Evolutionary conservation across 768 basidiomycete genomes (phyloP), one percentile per base, ranked within the genome.

Genomic region (Lactarius indigo): DNA sequence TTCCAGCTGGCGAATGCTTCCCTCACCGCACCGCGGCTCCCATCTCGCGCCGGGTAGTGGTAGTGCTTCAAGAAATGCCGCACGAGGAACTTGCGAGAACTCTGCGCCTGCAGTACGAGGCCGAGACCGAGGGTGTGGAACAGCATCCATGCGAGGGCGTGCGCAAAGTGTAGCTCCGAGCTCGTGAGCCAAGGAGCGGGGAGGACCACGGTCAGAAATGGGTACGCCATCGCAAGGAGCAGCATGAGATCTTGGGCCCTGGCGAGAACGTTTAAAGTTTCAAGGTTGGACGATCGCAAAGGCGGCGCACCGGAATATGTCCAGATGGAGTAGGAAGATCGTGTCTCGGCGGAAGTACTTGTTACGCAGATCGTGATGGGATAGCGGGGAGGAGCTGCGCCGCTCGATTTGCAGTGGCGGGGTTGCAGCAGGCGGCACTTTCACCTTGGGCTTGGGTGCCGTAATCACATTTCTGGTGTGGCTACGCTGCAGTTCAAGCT

Each of bases 1-100:
- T 98, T 98, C 95, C 96, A 99, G 76, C 97, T 98, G 31, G 85
- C 82, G 72, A 98, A 99, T 0, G 96, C 94, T 74, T 99, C 97
- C 44, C 87, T 82, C n/a, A 95, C 85, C 0, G 96, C 96, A 56
- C 87, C 86, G 65, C 87, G 82, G 5, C 85, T 86, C 18, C 83
- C 85, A 63, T 91, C 87, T 65, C 86, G 81, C 56, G 81, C 80
- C 15, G 87, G 84, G 76, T 98, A 98, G 72, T 94, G 87, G 73
- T 98, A 99, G 73, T 98, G 87, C 81, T 96, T 94, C 72, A 97
- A 78, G 74, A 91, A 98, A 76, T 99, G 97, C 69, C 94, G 80
- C 31, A 98, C 97, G 44, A 98, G 78, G 79, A 90, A 97, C 76
- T 95, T 96, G 75, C 78, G 85, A 75, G 88, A 82, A 70, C 91